Base-by-base conservation (phyloP, 306 rosid genomes). In the Cucumis melo region DNA sequence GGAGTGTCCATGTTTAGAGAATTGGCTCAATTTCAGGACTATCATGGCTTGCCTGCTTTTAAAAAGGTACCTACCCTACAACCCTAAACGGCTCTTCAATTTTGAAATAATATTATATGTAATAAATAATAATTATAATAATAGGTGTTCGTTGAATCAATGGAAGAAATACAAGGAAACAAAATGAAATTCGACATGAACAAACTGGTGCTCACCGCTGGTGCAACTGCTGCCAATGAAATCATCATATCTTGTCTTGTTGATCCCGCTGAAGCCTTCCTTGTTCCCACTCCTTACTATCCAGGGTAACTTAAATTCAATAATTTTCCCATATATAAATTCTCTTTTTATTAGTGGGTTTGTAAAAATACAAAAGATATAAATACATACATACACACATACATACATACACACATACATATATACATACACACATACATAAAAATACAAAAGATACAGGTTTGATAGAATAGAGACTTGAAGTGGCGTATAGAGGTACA, bases 221-320 rank as follows among this genome's bases (percentile, higher is more conserved):
- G 98, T 12, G 85, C 96, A 77, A 93, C 98, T 77, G 83, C 88
- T 0, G 98, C 98, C 1, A 93, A 93, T 80, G 98, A 93, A 82
- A 87, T 81, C 80, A 89, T 93, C 44, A 90, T 91, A 87, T 93
- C 91, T 77, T 93, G 96, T 79, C 90, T 93, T 7, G 96, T 94
- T 55, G 75, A 91, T 34, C 91, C 84, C 0, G 96, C 96, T 7
- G 94, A 93, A 15, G 98, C 96, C 76, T 87, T 91, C 79, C 93
- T 93, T 53, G 87, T 93, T 77, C 97, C 97, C 51, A 84, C 88
- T 21, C 98, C 98, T 1, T 93, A 93, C 82, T 93, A 93, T 65
- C 98, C 97, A 5, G 98, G 97, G 96, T 90, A 50, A 5, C 1
- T n/a, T 0, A 13, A 50, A 14, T 16, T 23, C 64, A 21, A 59